phyloP scores from a whole-genome alignment of 208 protist species.

The Trypanosoma congolense region DNA sequence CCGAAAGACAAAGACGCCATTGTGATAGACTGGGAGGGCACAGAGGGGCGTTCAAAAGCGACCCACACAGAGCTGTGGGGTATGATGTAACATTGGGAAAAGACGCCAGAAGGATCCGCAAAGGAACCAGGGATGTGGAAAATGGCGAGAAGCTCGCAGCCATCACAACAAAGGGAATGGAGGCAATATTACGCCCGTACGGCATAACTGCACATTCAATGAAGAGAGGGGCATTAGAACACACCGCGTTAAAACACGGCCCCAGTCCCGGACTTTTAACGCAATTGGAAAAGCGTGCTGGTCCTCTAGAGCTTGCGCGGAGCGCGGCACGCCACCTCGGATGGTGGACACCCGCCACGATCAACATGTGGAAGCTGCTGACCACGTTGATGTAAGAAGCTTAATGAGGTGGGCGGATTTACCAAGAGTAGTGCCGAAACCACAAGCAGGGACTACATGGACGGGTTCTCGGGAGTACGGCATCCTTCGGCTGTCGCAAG shows the following conservation, averaged over 20 bases:
- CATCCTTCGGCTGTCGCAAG: not conserved
- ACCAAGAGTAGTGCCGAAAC: not conserved
- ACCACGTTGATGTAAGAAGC: not conserved
- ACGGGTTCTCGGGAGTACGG: not conserved
- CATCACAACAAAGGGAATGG: constrained; percentile 5
- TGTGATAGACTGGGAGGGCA: constrained; percentile 5
- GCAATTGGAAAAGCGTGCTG: constrained; percentile 4
- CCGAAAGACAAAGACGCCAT: not conserved
- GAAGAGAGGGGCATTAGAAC: constrained; percentile 13
- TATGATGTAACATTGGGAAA: not conserved
- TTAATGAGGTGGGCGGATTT: not conserved
- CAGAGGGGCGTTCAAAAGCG: constrained; percentile 7
- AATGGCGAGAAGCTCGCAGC: not conserved
- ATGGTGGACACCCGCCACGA: not conserved
- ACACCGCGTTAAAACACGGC: constrained; percentile 4
- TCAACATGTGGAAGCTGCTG: not conserved
- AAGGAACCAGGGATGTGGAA: not conserved
- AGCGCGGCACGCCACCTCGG: not conserved
- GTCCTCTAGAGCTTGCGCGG: constrained; percentile 2
- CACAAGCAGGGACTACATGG: too few species aligned
- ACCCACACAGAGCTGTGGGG: constrained; percentile 6
- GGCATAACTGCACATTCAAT: constrained; percentile 13
- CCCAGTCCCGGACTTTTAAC: constrained; percentile 5
- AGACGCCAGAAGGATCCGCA: not conserved
- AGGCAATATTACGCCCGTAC: not conserved